phyloP scores from a whole-genome alignment of 2,329 filamentous ascomycete genomes.

The Microcyclospora tardicrescens region DNA sequence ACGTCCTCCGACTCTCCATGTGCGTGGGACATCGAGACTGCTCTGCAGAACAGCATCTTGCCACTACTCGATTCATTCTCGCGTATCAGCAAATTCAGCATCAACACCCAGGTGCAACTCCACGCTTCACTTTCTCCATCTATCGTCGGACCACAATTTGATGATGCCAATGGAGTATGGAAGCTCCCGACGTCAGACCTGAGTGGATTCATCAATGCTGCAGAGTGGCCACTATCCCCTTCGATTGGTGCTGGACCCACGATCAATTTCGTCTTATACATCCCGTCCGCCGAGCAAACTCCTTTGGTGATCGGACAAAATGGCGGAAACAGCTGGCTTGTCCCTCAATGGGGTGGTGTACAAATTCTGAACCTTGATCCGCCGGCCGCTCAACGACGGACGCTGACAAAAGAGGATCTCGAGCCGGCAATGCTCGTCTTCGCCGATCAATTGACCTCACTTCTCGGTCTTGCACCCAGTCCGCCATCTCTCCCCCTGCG shows the following conservation, averaged over 20 bases:
- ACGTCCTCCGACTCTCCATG: constrained; percentile 66
- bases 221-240: constrained; percentile 91
- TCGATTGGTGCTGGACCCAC: constrained; percentile 89
- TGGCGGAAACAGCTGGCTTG: constrained; percentile 67
- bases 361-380: constrained; percentile 46
- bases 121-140: constrained; percentile 62
- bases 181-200: constrained; percentile 71
- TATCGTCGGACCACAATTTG: constrained; percentile 43
- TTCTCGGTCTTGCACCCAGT: constrained; percentile 71
- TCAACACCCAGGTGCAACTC: constrained; percentile 91
- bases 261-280: constrained; percentile 88
- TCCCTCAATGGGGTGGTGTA: constrained; percentile 88
- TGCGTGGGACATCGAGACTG: constrained; percentile 79
- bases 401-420: constrained; percentile 51
- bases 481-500: constrained; percentile 70
- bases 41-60: constrained; percentile 66
- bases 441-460: constrained; percentile 74
- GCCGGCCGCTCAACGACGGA: constrained; percentile 20
- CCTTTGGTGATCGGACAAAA: constrained; percentile 49
- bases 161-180: constrained; percentile 45
- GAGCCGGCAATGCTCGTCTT: constrained; percentile 78
- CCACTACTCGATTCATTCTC: constrained; percentile 69
- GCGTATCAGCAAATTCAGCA: constrained; percentile 84
- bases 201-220: constrained; percentile 90
- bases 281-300: constrained; percentile 55